Evolutionary conservation across 148 eudicot species (phyloP).

Genomic region (Amaranthus palmeri): DNA sequence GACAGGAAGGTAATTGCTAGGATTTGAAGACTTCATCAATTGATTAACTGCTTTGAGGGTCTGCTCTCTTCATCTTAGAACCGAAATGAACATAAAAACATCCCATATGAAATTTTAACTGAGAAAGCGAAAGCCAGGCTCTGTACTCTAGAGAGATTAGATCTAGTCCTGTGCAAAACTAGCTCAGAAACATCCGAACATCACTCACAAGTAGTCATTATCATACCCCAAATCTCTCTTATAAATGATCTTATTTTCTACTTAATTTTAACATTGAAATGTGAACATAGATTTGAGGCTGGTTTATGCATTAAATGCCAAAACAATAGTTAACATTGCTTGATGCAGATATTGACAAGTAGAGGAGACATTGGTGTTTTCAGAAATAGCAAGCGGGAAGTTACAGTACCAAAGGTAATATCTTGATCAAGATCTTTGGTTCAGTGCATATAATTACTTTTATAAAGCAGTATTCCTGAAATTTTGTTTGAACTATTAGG

Average conservation of each 20-base stretch:
- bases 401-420: constrained; percentile 69
- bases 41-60: too few relatives aligned
- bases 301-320: not conserved
- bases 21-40: not conserved
- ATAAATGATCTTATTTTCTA: too few relatives aligned
- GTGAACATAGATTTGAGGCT: not conserved
- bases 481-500: constrained; percentile 34
- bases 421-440: constrained; percentile 7
- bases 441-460: not conserved
- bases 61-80: too few relatives aligned
- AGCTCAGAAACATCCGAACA: too few relatives aligned
- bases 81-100: not conserved
- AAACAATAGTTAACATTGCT: constrained; percentile 8
- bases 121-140: not conserved
- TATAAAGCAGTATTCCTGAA: constrained; percentile 6
- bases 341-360: constrained; percentile 67
- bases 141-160: not conserved
- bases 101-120: not conserved
- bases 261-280: too few relatives aligned
- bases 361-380: constrained; percentile 78
- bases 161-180: too few relatives aligned
- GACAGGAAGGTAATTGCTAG: constrained; percentile 38
- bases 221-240: too few relatives aligned
- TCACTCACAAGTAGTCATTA: too few relatives aligned
- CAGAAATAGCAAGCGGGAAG: constrained; percentile 63